These are phyloP conservation scores for Bauhinia variegata DNA, from an alignment of 306 rosid species.

Conservation along the genomic window DNA sequence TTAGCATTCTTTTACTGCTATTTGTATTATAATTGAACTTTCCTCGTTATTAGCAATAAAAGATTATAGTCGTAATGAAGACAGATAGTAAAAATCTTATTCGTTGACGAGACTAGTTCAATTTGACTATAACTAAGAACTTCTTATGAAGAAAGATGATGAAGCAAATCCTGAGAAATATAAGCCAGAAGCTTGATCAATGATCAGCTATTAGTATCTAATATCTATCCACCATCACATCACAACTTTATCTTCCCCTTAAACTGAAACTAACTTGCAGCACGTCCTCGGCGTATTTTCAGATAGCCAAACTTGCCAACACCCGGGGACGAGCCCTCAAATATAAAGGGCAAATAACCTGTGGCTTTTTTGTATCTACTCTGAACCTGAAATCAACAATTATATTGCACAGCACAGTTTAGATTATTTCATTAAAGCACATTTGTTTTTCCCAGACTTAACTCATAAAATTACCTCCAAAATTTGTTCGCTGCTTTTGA, in stretches of 20 bases:
- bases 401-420: neutral
- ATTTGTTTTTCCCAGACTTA: too few relatives aligned
- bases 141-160: neutral
- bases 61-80: neutral
- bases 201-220: too few relatives aligned
- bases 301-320: constrained; percentile 82
- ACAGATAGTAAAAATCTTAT: neutral
- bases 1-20: too few relatives aligned
- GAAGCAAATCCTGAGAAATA: neutral
- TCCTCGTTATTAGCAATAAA: too few relatives aligned
- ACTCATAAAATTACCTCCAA: too few relatives aligned
- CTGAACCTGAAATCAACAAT: constrained; percentile 64
- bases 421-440: neutral
- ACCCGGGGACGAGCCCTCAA: constrained; percentile 95
- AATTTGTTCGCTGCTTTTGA: too few relatives aligned
- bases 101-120: neutral
- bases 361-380: constrained; percentile 83
- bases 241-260: too few relatives aligned
- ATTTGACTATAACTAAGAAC: neutral
- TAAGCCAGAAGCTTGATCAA: too few relatives aligned
- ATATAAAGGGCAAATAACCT: constrained; percentile 72
- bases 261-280: neutral
- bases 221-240: too few relatives aligned
- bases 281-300: constrained; percentile 62
- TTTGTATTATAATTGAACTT: neutral